Percentiles rank a stretch among this genome's conserved stretches.
Conservation (phyloP, 192 early-diverging fungal genomes). For the Coemansia sp. region DNA sequence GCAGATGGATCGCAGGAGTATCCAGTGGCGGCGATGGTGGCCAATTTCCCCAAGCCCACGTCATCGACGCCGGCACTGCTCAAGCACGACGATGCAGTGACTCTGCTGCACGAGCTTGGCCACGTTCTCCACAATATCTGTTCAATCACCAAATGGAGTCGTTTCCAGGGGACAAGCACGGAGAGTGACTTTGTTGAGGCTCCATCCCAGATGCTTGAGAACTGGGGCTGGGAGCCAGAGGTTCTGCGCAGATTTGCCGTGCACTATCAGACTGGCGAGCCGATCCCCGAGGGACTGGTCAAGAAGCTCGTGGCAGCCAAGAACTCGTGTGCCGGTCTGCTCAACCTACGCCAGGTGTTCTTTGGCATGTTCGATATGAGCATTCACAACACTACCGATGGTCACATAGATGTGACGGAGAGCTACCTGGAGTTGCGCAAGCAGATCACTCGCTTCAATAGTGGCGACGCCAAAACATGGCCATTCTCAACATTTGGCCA, state of each 20-base stretch:
- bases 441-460: conserved; percentile 37
- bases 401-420: conserved; percentile 38
- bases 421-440: conserved; percentile 53
- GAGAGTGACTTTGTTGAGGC: conserved; percentile 89
- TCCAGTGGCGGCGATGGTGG: conserved; percentile 73
- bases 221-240: conserved; percentile 70
- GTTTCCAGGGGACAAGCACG: conserved; percentile 74
- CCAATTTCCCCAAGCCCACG: conserved; percentile 69
- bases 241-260: conserved; percentile 59
- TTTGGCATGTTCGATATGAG: conserved; percentile 75
- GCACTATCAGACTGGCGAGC: conserved; percentile 70
- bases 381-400: conserved; percentile 64
- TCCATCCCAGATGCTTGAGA: conserved; percentile 89
- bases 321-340: conserved; percentile 73
- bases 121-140: conserved; percentile 66
- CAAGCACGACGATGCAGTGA: conserved; percentile 78
- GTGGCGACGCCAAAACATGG: conserved; percentile 55
- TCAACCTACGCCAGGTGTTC: conserved; percentile 75
- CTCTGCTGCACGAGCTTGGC: conserved; percentile 86
- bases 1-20: conserved; percentile 57
- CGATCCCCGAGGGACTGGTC: conserved; percentile 72
- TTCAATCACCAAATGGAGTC: conserved; percentile 69
- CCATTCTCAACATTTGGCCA: conserved; percentile 61
- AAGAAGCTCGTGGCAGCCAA: conserved; percentile 66
- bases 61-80: conserved; percentile 67